Conservation (phyloP, 2,329 filamentous ascomycete species). For the Metarhizium guizhouense region DNA sequence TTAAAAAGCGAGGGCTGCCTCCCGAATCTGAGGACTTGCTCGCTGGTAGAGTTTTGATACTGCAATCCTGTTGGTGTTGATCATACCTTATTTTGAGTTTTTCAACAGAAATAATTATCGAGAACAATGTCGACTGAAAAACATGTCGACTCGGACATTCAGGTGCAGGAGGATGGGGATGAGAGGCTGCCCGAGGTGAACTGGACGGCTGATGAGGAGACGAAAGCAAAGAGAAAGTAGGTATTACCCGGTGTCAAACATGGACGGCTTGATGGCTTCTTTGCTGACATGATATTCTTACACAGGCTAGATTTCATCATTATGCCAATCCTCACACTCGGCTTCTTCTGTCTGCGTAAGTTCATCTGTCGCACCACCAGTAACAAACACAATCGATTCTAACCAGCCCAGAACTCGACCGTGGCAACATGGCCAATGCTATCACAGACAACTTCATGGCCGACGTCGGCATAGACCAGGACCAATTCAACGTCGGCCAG, state of each 20-base stretch:
- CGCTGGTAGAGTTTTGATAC: no score
- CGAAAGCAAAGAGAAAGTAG: conserved; percentile 28
- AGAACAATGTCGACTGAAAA: background rate
- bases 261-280: background rate
- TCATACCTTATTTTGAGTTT: no score
- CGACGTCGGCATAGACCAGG: conserved; percentile 39
- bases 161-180: background rate
- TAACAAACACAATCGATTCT: background rate
- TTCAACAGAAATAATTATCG: background rate
- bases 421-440: conserved; percentile 36
- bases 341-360: conserved; percentile 33
- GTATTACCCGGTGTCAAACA: conserved; percentile 3
- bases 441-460: conserved; percentile 39
- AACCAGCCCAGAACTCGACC: conserved; percentile 23
- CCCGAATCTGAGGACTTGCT: background rate
- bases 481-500: conserved; percentile 43
- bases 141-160: background rate
- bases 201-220: conserved; percentile 27
- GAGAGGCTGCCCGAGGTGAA: conserved; percentile 12
- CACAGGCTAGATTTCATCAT: conserved; percentile 29
- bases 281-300: background rate
- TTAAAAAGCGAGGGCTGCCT: background rate
- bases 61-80: no score
- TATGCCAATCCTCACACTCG: conserved; percentile 32
- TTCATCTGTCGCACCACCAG: background rate